These are phyloP conservation scores for Colletotrichum gigasporum DNA, from an alignment of 2,329 filamentous ascomycete genomes.

Conservation along the genomic window DNA sequence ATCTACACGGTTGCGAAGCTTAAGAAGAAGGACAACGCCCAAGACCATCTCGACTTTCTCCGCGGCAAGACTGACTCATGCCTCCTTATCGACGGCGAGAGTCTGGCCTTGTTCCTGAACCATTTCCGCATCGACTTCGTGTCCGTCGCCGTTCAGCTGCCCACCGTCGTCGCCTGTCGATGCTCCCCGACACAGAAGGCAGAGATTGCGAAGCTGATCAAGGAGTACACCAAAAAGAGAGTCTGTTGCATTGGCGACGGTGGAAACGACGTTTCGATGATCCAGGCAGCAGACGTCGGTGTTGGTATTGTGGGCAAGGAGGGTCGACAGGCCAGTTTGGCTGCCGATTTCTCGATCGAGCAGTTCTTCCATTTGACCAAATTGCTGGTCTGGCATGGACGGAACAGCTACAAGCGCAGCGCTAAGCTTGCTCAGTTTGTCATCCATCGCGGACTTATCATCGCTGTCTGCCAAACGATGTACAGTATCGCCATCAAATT, in stretches of 20 bases:
- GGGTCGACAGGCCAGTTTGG: constrained; percentile 91
- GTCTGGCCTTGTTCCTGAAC: constrained; percentile 81
- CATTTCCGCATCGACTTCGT: constrained; percentile 90
- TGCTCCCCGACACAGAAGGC: constrained; percentile 98
- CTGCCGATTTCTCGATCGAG: constrained; percentile 95
- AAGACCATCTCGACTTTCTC: constrained; percentile 89
- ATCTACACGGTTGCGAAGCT: constrained; percentile 93
- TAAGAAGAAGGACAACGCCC: constrained; percentile 83
- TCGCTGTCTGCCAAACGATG: constrained; percentile 95
- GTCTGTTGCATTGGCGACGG: constrained; percentile 98
- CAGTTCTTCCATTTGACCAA: constrained; percentile 97
- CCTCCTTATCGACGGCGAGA: constrained; percentile 94
- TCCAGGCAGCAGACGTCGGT: constrained; percentile 96
- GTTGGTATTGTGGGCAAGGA: constrained; percentile 99
- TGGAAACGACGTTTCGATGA: constrained; percentile 99
- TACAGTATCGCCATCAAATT: constrained; percentile 94
- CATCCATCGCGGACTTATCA: constrained; percentile 95
- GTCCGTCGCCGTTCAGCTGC: constrained; percentile 84
- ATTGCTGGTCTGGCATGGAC: constrained; percentile 97
- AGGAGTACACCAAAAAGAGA: constrained; percentile 90
- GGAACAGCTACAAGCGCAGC: constrained; percentile 95
- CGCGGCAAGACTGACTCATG: constrained; percentile 88
- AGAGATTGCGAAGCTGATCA: constrained; percentile 90
- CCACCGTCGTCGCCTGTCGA: constrained; percentile 93
- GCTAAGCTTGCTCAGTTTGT: constrained; percentile 98